phyloP scores from a whole-genome alignment of 2,329 filamentous ascomycete species.

The Fusarium sp. region DNA sequence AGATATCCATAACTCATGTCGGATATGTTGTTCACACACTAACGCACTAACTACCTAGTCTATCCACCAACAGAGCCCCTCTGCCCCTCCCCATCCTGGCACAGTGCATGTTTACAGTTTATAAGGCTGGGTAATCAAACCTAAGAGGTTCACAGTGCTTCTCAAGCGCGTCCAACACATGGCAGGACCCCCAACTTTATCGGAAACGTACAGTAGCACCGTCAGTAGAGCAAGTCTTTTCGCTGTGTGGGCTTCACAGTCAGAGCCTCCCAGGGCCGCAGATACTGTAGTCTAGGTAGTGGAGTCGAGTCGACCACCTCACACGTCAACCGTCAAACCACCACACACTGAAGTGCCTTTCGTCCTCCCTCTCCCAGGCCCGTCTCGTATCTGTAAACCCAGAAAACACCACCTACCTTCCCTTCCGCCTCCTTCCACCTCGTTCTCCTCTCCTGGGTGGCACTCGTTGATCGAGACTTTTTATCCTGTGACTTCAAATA shows the following conservation, averaged over 20 bases:
- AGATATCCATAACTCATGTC: too few relatives aligned
- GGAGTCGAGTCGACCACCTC: constrained; percentile 39
- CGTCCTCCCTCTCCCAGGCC: constrained; percentile 33
- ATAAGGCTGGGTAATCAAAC: constrained; percentile 23
- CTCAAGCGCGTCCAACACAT: constrained; percentile 7
- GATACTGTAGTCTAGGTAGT: too few relatives aligned
- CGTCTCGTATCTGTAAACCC: constrained; percentile 35
- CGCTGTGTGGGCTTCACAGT: constrained; percentile 11
- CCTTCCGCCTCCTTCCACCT: constrained; percentile 16
- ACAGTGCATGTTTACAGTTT: constrained; percentile 36
- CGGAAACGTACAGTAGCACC: constrained; percentile 29
- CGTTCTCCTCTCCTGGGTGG: constrained; percentile 8
- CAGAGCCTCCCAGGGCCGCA: constrained; percentile 30
- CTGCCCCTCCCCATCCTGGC: not conserved
- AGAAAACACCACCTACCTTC: constrained; percentile 29
- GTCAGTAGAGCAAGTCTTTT: constrained; percentile 1
- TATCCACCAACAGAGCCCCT: too few relatives aligned
- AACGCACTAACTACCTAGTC: too few relatives aligned
- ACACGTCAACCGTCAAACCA: constrained; percentile 44
- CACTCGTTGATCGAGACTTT: constrained; percentile 24
- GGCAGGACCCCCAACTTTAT: constrained; percentile 23
- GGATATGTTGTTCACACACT: too few relatives aligned
- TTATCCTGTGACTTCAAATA: constrained; percentile 9
- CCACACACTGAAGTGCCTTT: constrained; percentile 34
- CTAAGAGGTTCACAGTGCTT: constrained; percentile 22